Conservation (phyloP, 2,329 filamentous ascomycete species). For the Claviceps sp. region DNA sequence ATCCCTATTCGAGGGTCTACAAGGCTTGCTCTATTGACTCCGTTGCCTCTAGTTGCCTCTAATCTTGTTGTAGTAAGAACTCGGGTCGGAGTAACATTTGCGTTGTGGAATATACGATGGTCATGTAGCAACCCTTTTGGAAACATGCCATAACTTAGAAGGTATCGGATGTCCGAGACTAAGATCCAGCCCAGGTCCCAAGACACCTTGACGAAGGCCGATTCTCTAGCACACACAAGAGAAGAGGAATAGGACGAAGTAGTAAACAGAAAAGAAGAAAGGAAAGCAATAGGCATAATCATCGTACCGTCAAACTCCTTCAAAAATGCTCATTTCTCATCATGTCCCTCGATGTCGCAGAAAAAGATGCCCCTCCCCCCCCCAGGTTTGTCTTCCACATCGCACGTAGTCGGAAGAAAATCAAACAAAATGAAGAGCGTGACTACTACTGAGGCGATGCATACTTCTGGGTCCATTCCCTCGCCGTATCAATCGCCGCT, state of each 20-base stretch:
- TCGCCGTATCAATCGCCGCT: slow-evolving; percentile 81
- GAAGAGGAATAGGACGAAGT: not conserved
- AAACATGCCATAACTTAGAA: not conserved
- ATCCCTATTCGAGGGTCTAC: not conserved
- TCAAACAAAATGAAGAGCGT: not conserved
- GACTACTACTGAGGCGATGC: slow-evolving; percentile 37
- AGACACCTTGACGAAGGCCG: not conserved
- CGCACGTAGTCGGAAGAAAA: not conserved
- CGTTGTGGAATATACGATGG: too few species aligned
- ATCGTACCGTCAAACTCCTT: slow-evolving; percentile 11
- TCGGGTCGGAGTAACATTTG: not conserved
- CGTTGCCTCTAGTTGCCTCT: not conserved
- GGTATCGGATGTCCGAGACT: slow-evolving; percentile 1
- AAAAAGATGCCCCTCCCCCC: slow-evolving; percentile 4
- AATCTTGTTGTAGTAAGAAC: not conserved
- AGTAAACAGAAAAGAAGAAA: not conserved
- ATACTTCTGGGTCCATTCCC: slow-evolving; percentile 81
- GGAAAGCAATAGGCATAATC: not conserved
- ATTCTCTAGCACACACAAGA: not conserved
- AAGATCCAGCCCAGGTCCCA: slow-evolving; percentile 4
- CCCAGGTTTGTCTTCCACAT: not conserved
- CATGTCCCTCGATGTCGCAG: slow-evolving; percentile 4
- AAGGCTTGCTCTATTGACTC: not conserved
- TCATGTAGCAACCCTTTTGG: not conserved
- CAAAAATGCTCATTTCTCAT: slow-evolving; percentile 11